These are phyloP conservation scores for Coffea humblotiana DNA, from an alignment of 305 asterid genomes.

Conservation along the genomic window DNA sequence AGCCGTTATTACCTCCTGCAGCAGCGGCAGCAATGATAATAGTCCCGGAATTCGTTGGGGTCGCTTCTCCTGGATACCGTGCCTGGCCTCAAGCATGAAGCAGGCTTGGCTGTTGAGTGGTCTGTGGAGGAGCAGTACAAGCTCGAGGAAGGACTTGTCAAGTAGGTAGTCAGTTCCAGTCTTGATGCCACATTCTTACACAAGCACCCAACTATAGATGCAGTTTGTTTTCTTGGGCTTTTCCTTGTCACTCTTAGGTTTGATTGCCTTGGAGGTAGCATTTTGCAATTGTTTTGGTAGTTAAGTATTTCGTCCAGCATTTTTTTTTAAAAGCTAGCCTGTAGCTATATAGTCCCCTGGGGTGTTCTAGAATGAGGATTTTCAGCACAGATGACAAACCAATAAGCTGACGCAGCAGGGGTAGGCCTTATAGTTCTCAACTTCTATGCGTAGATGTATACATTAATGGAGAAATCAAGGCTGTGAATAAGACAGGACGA, in stretches of 20 bases:
- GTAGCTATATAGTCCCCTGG: neutral
- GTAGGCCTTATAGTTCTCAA: neutral
- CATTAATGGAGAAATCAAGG: neutral
- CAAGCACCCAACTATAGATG: neutral
- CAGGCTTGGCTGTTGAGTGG: constrained; percentile 82
- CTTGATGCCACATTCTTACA: neutral
- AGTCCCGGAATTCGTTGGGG: constrained; percentile 19
- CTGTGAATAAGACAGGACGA: neutral
- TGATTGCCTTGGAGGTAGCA: neutral
- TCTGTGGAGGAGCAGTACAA: constrained; percentile 68
- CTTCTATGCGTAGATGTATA: neutral
- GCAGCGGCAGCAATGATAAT: neutral
- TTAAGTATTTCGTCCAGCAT: neutral
- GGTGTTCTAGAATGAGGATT: neutral
- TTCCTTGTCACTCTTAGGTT: neutral
- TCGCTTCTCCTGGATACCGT: constrained; percentile 59
- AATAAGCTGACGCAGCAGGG: neutral
- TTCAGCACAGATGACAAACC: neutral
- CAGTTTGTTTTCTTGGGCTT: neutral
- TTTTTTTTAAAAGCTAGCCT: too few relatives aligned
- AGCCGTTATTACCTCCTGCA: neutral
- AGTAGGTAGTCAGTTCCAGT: constrained; percentile 40
- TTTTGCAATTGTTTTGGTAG: neutral
- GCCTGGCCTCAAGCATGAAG: constrained; percentile 77
- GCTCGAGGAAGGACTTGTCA: constrained; percentile 80